Evolutionary conservation across 2,329 filamentous ascomycete species (phyloP).

Genomic region (Ascochyta koolunga): DNA sequence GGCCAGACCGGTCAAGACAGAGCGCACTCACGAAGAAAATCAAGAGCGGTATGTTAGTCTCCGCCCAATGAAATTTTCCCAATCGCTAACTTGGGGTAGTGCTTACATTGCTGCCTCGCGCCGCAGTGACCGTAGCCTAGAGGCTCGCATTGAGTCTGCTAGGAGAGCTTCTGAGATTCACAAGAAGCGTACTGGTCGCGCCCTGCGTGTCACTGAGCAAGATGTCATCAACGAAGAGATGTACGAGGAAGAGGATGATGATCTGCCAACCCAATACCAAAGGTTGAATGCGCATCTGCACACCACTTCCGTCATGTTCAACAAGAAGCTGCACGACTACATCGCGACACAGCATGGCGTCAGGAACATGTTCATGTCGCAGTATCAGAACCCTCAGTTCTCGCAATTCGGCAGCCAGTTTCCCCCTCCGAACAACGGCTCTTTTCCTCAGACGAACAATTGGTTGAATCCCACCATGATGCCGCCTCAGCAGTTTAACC

Average conservation of each 20-base stretch:
- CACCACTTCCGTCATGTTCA: conserved; percentile 66
- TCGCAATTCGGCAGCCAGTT: conserved; percentile 26
- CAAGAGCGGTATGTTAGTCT: conserved; percentile 65
- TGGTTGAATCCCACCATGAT: conserved; percentile 42
- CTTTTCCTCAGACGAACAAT: conserved; percentile 28
- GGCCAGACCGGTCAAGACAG: conserved; percentile 63
- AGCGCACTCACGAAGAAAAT: conserved; percentile 80
- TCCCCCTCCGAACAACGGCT: conserved; percentile 28
- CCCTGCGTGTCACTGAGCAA: conserved; percentile 79
- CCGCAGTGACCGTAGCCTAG: conserved; percentile 82
- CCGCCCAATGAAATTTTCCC: not conserved
- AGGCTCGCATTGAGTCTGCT: conserved; percentile 87
- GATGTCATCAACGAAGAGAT: conserved; percentile 91
- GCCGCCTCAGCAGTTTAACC: conserved; percentile 42
- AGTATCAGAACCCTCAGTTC: conserved; percentile 31
- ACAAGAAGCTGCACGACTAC: conserved; percentile 65
- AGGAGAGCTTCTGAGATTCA: conserved; percentile 88
- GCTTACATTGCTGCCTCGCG: conserved; percentile 92
- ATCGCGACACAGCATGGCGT: conserved; percentile 64
- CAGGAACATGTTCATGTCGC: conserved; percentile 51
- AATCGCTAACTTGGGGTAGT: conserved; percentile 52
- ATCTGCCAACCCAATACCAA: conserved; percentile 70
- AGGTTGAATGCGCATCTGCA: conserved; percentile 67
- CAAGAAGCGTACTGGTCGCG: conserved; percentile 83
- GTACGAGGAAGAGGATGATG: conserved; percentile 94